Base-by-base conservation (phyloP, 2,329 filamentous ascomycete genomes). In the Alternaria sp. region DNA sequence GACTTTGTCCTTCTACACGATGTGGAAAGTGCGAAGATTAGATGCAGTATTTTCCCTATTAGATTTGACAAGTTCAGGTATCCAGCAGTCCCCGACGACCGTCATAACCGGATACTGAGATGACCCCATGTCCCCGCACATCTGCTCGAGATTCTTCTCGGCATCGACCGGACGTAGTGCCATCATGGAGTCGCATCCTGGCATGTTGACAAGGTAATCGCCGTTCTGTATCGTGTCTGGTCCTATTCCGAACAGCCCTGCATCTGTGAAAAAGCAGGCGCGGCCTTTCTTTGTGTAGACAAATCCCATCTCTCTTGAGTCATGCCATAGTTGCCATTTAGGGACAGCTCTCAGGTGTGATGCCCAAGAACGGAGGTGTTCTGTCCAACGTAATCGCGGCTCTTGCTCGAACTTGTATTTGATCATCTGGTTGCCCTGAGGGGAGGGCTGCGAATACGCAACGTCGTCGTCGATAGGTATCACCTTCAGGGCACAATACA, bases 81-180 rank as follows among this genome's bases (percentile, higher is more conserved):
- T 25, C 12, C 21, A 46, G 21, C 20, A 46, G 44, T 46, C 20
- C 2, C 44, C 44, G 12, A 46, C 44, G 20, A 46, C 21, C 14
- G 11, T 46, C 44, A 25, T 46, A 46, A 12, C 21, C 12, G 20
- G 20, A 23, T 46, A 1, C 12, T 15, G 20, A 25, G 21, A 10
- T 21, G 14, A 0, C 2, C 14, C 20, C 0, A 23, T 21, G 12
- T 21, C 5, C 0, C 12, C 12, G 2, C 5, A 0, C 4, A 23
- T 6, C 11, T 0, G 21, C 20, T 25, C 4, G 21, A 23, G 1
- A n/a, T 46, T 2, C 1, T 46, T 0, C 0, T 23, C 12, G 15
- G 0, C 3, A 0, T 41, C 1, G n/a, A 41, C 2, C 0, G 37
- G 37, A 18, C 37, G 37, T 11, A 41, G n/a, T 18, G 37, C 37